A percentile compares a stretch with the other conserved stretches of the same genome.
Evolutionary conservation across 306 rosid genomes (phyloP).

Genomic region (Carpinus fangiana): DNA sequence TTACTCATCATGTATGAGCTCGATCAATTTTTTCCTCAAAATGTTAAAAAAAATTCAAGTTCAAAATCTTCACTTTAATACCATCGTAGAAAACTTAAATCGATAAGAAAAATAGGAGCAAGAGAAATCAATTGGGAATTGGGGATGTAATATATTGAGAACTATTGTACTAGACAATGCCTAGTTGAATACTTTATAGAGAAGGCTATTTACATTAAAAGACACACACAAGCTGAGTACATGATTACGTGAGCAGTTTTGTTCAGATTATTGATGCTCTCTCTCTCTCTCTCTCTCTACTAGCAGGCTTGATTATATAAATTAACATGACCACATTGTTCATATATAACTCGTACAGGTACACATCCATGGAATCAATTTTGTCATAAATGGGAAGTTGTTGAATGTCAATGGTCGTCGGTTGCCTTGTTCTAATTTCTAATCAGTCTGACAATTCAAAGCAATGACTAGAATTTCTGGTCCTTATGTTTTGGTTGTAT

Average conservation of each 20-base stretch:
- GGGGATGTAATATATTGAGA: neutral
- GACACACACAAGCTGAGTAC: too few relatives aligned
- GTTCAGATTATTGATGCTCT: too few relatives aligned
- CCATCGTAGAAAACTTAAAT: too few relatives aligned
- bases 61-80: too few relatives aligned
- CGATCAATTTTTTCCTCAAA: too few relatives aligned
- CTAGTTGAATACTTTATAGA: neutral
- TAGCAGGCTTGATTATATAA: too few relatives aligned
- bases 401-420: neutral
- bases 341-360: too few relatives aligned
- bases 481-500: neutral
- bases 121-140: neutral
- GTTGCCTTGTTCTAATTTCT: neutral
- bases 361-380: neutral
- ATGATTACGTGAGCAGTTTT: too few relatives aligned
- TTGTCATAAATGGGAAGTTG: neutral
- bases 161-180: neutral
- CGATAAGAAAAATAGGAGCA: neutral
- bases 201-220: neutral
- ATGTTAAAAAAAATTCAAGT: too few relatives aligned
- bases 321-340: too few relatives aligned
- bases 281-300: too few relatives aligned
- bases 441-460: neutral
- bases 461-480: slow-evolving; percentile 11
- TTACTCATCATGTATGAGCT: too few relatives aligned